phyloP scores from a whole-genome alignment of 2,329 filamentous ascomycete species.

The Daldinia eschscholtzii region DNA sequence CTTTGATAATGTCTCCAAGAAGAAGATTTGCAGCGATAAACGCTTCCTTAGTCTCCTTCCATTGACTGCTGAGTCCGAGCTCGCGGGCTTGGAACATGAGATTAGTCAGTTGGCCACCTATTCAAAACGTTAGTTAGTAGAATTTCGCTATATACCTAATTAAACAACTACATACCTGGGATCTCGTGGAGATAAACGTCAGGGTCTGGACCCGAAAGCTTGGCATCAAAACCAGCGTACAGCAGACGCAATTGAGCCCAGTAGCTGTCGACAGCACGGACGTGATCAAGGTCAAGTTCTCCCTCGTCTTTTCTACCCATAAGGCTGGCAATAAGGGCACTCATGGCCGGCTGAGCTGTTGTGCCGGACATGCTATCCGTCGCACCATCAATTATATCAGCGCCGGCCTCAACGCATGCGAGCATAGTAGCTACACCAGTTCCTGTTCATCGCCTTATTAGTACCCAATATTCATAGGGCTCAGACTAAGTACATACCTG shows the following conservation, averaged over 20 bases:
- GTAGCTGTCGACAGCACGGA: constrained; percentile 8
- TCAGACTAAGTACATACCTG: background rate
- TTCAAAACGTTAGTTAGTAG: background rate
- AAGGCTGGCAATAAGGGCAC: constrained; percentile 6
- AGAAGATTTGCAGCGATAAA: constrained; percentile 1
- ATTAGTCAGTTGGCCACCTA: constrained; percentile 5
- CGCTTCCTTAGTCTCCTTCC: constrained; percentile 1
- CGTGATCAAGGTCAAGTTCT: constrained; percentile 2
- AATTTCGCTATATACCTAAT: too few relatives aligned
- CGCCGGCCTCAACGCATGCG: constrained; percentile 1
- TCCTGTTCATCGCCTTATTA: background rate
- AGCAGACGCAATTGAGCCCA: background rate
- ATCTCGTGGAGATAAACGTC: constrained; percentile 8
- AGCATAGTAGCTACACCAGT: constrained; percentile 7
- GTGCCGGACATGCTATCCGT: constrained; percentile 7
- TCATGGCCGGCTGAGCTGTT: background rate
- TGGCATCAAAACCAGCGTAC: constrained; percentile 1
- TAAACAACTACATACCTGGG: too few relatives aligned
- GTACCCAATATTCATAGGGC: background rate
- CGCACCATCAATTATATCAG: constrained; percentile 7
- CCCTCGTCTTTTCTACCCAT: constrained; percentile 1
- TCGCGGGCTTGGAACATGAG: constrained; percentile 3
- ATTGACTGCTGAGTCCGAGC: background rate
- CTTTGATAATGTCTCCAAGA: constrained; percentile 1
- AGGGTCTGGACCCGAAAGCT: background rate